Percentiles rank a stretch among this genome's conserved stretches.
phyloP scores from a whole-genome alignment of 371 early-diverging fungal genomes.

The Capillidium heterosporum region DNA sequence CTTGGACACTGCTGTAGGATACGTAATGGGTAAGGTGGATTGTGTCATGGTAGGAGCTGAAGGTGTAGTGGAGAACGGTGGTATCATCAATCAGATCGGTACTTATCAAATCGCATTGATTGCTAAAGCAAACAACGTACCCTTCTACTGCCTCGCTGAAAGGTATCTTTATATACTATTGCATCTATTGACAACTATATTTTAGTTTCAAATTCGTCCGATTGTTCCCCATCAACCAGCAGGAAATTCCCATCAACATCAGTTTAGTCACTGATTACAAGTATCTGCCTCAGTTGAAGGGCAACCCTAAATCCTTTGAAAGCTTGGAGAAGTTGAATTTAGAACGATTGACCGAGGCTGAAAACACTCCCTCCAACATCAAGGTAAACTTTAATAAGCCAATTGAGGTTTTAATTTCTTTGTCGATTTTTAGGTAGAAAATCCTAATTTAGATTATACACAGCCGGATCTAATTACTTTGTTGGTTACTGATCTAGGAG shows the following conservation, averaged over 20 bases:
- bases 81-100: conserved; percentile 85
- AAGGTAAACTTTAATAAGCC: not conserved
- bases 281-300: conserved; percentile 9
- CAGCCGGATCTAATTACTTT: conserved; percentile 83
- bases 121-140: conserved; percentile 80
- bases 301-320: not conserved
- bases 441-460: conserved; percentile 86
- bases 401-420: not conserved
- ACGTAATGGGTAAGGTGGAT: conserved; percentile 83
- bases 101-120: conserved; percentile 87
- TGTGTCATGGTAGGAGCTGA: conserved; percentile 94
- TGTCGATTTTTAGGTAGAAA: conserved; percentile 15
- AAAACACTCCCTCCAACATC: not conserved
- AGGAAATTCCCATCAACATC: conserved; percentile 55
- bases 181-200: conserved; percentile 2
- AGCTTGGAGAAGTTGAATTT: too few species aligned
- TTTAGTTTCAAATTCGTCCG: conserved; percentile 88
- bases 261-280: conserved; percentile 36
- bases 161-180: conserved; percentile 23
- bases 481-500: conserved; percentile 83
- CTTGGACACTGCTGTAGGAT: conserved; percentile 83
- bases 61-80: conserved; percentile 94
- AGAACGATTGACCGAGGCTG: not conserved
- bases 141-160: conserved; percentile 90
- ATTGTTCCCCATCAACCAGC: conserved; percentile 70